A percentile compares a stretch with the other conserved stretches of the same genome.
Evolutionary conservation across 139 green algal species (phyloP).

Genomic region (Monoraphidium neglectum): DNA sequence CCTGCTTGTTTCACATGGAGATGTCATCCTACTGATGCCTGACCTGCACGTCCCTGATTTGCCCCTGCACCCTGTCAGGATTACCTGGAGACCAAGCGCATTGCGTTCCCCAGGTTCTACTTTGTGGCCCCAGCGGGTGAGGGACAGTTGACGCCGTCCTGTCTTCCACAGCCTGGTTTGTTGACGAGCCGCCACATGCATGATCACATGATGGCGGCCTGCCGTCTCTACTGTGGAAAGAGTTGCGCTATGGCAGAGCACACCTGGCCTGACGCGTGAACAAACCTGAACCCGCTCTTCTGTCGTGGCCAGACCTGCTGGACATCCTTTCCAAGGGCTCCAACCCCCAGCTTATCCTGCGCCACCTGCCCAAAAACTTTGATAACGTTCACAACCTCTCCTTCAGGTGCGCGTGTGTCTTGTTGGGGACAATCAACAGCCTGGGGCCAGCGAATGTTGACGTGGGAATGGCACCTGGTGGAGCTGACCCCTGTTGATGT

Average conservation of each 20-base stretch:
- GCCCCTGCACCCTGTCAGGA: slow-evolving; percentile 53
- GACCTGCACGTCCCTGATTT: too few relatives aligned
- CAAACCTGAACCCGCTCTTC: too few relatives aligned
- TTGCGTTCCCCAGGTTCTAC: slow-evolving; percentile 94
- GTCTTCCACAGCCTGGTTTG: too few relatives aligned
- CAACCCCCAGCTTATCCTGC: slow-evolving; percentile 81
- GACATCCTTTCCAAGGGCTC: slow-evolving; percentile 91
- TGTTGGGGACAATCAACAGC: slow-evolving; percentile 30
- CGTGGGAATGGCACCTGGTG: background rate
- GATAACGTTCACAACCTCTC: slow-evolving; percentile 92
- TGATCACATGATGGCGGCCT: too few relatives aligned
- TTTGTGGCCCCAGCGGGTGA: slow-evolving; percentile 79
- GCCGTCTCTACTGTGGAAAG: too few relatives aligned
- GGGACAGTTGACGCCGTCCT: background rate
- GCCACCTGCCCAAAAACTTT: slow-evolving; percentile 91
- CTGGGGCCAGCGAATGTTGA: background rate
- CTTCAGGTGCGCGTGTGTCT: too few relatives aligned
- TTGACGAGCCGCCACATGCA: too few relatives aligned
- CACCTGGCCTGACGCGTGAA: too few relatives aligned
- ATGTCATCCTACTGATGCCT: too few relatives aligned
- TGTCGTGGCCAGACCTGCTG: slow-evolving; percentile 86
- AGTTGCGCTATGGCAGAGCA: too few relatives aligned
- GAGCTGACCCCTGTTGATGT: too few relatives aligned
- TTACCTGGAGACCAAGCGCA: slow-evolving; percentile 92
- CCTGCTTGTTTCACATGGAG: too few relatives aligned